A percentile compares a stretch with the other conserved stretches of the same genome.
These are phyloP conservation scores for Epichloe sibirici DNA, from an alignment of 2,329 filamentous ascomycete species.

Conservation along the genomic window DNA sequence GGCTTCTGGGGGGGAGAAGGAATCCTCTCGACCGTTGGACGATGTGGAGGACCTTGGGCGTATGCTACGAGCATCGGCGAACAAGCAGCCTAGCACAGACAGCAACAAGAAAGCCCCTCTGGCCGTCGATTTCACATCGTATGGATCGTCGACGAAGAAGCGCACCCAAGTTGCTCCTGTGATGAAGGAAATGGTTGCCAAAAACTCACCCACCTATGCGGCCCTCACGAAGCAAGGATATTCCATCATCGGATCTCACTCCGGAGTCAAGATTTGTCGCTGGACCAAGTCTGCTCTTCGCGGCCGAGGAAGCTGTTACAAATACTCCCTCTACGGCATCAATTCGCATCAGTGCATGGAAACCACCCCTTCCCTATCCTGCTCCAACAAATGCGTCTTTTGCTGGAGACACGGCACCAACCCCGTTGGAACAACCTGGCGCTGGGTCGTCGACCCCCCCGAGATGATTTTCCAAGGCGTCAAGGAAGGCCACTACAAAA, in stretches of 20 bases:
- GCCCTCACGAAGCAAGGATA: conserved; percentile 95
- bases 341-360: conserved; percentile 97
- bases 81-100: conserved; percentile 19
- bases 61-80: conserved; percentile 40
- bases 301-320: conserved; percentile 91
- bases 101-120: conserved; percentile 36
- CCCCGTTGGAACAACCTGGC: conserved; percentile 91
- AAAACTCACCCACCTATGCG: conserved; percentile 74
- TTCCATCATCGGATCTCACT: conserved; percentile 87
- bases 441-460: conserved; percentile 87
- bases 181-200: conserved; percentile 88
- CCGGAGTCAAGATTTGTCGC: conserved; percentile 92
- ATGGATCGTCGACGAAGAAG: conserved; percentile 38
- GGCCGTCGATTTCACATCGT: conserved; percentile 78
- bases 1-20: conserved; percentile 20
- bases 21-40: conserved; percentile 38
- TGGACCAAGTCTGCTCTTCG: conserved; percentile 97
- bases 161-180: conserved; percentile 27
- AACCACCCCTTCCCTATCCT: conserved; percentile 86
- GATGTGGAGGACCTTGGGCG: conserved; percentile 78
- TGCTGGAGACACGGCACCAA: conserved; percentile 98
- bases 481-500: conserved; percentile 86
- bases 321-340: conserved; percentile 95
- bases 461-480: conserved; percentile 84
- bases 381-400: conserved; percentile 97